Percentiles rank a stretch among this genome's conserved stretches.
Conservation (phyloP, 495 filamentous ascomycete genomes). For the Aspergillus ellipticus region DNA sequence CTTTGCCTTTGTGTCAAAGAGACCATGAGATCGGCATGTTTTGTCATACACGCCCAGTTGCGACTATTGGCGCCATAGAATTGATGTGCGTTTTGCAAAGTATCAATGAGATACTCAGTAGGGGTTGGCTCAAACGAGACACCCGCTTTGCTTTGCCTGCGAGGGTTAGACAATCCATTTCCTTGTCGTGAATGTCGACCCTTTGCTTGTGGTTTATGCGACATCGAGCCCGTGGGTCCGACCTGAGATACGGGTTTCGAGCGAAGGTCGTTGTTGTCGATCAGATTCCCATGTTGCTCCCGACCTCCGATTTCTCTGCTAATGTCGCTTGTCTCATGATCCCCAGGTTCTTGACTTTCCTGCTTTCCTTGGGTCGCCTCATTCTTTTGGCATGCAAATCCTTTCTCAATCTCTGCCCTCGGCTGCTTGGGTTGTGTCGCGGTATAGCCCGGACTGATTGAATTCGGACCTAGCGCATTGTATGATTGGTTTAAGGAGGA, state of each 20-base stretch:
- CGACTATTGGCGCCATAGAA: constrained; percentile 2
- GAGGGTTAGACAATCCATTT: constrained; percentile 7
- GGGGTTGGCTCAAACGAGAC: constrained; percentile 21
- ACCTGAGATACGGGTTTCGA: background rate
- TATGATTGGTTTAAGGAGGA: constrained; percentile 14
- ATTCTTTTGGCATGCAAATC: background rate
- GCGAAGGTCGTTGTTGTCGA: background rate
- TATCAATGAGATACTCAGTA: constrained; percentile 33
- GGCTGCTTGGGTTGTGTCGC: background rate
- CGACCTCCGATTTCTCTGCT: background rate
- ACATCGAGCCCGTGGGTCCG: background rate
- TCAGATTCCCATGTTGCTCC: background rate
- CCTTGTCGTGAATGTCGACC: background rate
- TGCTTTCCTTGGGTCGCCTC: background rate
- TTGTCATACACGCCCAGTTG: constrained; percentile 1
- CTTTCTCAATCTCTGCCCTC: background rate
- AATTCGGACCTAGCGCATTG: background rate
- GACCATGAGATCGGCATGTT: constrained; percentile 5
- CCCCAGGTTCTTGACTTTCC: background rate
- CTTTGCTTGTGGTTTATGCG: background rate
- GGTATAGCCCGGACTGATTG: background rate
- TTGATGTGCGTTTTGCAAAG: constrained; percentile 27
- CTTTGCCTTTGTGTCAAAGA: constrained; percentile 10
- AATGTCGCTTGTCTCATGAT: background rate
- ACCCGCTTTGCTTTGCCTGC: background rate